Percentiles rank a stretch among this genome's conserved stretches.
phyloP scores from a whole-genome alignment of 192 early-diverging fungal species.

The Gonapodya sp. region DNA sequence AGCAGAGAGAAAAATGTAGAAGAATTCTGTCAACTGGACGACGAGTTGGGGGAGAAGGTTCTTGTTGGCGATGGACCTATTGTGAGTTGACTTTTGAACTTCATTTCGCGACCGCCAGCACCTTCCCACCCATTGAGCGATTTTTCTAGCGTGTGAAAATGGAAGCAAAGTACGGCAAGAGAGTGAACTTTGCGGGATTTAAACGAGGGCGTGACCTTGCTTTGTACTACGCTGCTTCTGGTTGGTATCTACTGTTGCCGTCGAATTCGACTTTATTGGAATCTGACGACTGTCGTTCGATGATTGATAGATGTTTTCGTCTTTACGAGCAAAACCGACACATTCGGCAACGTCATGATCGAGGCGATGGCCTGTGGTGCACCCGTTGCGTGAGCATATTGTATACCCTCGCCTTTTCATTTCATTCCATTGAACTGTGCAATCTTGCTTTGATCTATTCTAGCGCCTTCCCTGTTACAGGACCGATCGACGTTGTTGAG shows the following conservation, averaged over 20 bases:
- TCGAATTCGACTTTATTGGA: not conserved
- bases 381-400: slow-evolving; percentile 7
- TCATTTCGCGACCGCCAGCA: not conserved
- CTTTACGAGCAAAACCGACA: slow-evolving; percentile 7
- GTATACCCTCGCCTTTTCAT: not conserved
- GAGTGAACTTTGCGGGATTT: not conserved
- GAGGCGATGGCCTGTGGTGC: slow-evolving; percentile 9
- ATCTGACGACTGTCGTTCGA: no score
- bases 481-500: slow-evolving; percentile 4
- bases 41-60: not conserved
- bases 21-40: slow-evolving; percentile 2
- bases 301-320: not conserved
- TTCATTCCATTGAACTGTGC: not conserved
- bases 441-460: not conserved
- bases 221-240: not conserved
- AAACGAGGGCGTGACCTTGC: slow-evolving; percentile 1
- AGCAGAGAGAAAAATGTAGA: slow-evolving; percentile 7
- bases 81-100: not conserved
- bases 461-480: not conserved
- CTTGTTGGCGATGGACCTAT: slow-evolving; percentile 3
- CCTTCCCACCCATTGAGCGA: not conserved
- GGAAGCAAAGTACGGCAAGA: slow-evolving; percentile 1
- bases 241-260: not conserved
- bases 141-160: no score
- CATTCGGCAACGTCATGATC: slow-evolving; percentile 11